Conservation (phyloP, 495 filamentous ascomycete genomes). For the Neurospora sp. region DNA sequence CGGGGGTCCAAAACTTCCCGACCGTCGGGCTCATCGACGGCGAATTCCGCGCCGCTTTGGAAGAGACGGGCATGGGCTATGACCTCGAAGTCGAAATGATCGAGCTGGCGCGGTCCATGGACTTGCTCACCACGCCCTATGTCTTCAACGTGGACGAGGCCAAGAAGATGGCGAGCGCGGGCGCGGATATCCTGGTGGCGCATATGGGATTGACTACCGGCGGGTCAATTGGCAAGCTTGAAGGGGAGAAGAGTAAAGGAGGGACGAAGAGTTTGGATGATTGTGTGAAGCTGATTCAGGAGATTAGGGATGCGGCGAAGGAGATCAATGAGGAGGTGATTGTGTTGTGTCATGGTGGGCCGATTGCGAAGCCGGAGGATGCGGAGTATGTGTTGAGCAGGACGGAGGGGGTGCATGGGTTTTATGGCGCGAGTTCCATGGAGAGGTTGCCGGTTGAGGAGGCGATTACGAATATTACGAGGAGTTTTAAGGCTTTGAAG, state of each 20-base stretch:
- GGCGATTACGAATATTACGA: constrained; percentile 52
- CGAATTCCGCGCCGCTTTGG: constrained; percentile 51
- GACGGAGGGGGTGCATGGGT: constrained; percentile 54
- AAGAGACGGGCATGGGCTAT: constrained; percentile 64
- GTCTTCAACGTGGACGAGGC: constrained; percentile 54
- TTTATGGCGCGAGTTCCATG: constrained; percentile 63
- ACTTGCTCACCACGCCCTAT: constrained; percentile 57
- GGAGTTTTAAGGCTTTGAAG: constrained; percentile 44
- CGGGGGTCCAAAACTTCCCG: constrained; percentile 64
- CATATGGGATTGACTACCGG: constrained; percentile 61
- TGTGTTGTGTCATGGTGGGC: constrained; percentile 61
- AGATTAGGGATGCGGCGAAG: constrained; percentile 49
- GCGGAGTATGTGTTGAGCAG: constrained; percentile 50
- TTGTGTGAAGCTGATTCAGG: constrained; percentile 48
- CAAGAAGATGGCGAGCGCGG: constrained; percentile 47
- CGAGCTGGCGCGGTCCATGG: constrained; percentile 41
- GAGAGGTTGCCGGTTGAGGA: constrained; percentile 60
- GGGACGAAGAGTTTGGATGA: constrained; percentile 52
- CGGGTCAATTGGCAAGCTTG: constrained; percentile 43
- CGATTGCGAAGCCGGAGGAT: constrained; percentile 52
- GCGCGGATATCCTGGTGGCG: constrained; percentile 58
- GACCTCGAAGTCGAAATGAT: constrained; percentile 56
- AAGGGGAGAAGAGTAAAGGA: constrained; percentile 21
- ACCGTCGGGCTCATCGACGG: constrained; percentile 65
- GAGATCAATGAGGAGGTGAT: constrained; percentile 47